Conservation (phyloP, 805 yeast species). For the Middelhovenomyces tepae region DNA sequence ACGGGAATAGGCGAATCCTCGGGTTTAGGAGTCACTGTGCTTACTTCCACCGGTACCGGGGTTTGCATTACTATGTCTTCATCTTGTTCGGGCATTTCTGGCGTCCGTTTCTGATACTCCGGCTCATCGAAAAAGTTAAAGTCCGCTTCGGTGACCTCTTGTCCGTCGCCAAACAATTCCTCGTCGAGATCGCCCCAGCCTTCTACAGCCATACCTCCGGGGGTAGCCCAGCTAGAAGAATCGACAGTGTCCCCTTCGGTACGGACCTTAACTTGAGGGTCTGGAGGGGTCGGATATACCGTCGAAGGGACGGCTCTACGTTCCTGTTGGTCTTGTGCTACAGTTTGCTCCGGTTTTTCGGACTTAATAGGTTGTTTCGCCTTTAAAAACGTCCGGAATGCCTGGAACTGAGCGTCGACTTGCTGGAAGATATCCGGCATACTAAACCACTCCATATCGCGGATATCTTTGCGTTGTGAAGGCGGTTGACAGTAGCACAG, state of each 20-base stretch:
- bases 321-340: background rate
- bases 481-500: constrained; percentile 15
- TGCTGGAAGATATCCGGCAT: constrained; percentile 16
- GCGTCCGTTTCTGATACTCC: constrained; percentile 12
- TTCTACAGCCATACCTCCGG: constrained; percentile 14
- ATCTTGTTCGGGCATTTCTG: constrained; percentile 3
- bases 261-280: constrained; percentile 17
- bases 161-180: constrained; percentile 27
- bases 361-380: constrained; percentile 2
- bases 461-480: constrained; percentile 3
- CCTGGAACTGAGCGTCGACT: constrained; percentile 12
- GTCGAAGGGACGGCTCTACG: no score
- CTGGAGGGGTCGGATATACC: constrained; percentile 30
- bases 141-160: constrained; percentile 34
- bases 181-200: constrained; percentile 23
- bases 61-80: constrained; percentile 7
- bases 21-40: background rate
- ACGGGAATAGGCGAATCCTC: background rate
- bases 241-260: constrained; percentile 9
- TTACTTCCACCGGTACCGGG: constrained; percentile 2
- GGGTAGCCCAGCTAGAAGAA: constrained; percentile 14
- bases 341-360: background rate
- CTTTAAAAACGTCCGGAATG: constrained; percentile 1
- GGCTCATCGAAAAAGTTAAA: constrained; percentile 33
- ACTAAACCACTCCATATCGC: constrained; percentile 15